Evolutionary conservation across 345 rosid species (phyloP).

Genomic region (Aquilaria malaccensis): DNA sequence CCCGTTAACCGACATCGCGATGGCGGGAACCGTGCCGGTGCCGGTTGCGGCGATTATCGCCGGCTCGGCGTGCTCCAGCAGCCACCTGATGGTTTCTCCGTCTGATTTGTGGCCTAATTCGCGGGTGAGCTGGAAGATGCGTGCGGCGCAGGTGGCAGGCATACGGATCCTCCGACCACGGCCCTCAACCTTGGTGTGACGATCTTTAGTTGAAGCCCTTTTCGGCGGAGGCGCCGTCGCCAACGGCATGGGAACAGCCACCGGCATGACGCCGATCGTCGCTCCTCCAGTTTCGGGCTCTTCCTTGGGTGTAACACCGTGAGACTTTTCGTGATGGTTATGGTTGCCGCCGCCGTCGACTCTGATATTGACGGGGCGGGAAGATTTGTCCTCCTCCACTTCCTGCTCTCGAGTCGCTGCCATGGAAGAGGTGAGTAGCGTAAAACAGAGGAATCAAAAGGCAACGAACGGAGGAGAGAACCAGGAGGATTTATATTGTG

Average conservation of each 20-base stretch:
- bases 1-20: conserved; percentile 89
- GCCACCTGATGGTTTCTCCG: conserved; percentile 88
- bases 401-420: conserved; percentile 28
- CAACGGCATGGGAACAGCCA: conserved; percentile 24
- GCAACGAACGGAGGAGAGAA: background rate
- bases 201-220: conserved; percentile 72
- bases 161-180: conserved; percentile 93
- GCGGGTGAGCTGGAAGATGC: conserved; percentile 81
- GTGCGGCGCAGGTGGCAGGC: conserved; percentile 92
- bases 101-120: conserved; percentile 90
- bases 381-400: conserved; percentile 20
- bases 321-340: background rate
- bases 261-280: conserved; percentile 20
- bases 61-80: conserved; percentile 80
- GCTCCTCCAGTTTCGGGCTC: conserved; percentile 31
- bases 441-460: background rate
- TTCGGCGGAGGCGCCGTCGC: conserved; percentile 33
- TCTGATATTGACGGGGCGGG: conserved; percentile 24
- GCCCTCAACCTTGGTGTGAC: conserved; percentile 93
- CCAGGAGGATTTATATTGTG: background rate
- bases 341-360: conserved; percentile 20
- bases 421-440: conserved; percentile 8
- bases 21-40: conserved; percentile 88
- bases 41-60: conserved; percentile 89
- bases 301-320: conserved; percentile 21